Percentiles rank a stretch among this genome's conserved stretches.
Evolutionary conservation across 1,284 basidiomycete species (phyloP).

Genomic region (Fistulinella staudtii): DNA sequence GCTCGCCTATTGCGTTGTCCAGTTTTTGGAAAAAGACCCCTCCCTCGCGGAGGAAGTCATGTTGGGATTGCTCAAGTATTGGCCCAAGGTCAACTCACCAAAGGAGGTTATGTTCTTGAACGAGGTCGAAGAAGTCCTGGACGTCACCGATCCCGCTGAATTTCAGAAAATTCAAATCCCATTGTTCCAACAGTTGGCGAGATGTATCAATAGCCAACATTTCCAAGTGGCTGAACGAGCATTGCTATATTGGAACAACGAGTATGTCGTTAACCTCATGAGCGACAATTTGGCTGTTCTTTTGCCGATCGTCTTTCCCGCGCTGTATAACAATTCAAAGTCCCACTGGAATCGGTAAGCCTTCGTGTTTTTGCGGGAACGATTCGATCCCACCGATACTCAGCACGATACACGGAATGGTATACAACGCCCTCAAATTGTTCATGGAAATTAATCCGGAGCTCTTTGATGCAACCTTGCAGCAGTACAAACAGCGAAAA

Average conservation of each 20-base stretch:
- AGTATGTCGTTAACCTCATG: conserved; percentile 99
- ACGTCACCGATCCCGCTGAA: conserved; percentile 96
- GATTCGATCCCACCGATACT: conserved; percentile 11
- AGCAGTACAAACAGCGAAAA: conserved; percentile 89
- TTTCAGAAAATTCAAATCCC: conserved; percentile 96
- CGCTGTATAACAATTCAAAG: conserved; percentile 94
- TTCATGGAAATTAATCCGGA: conserved; percentile 99
- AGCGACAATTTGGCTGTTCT: conserved; percentile 90
- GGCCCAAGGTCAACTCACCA: conserved; percentile 99
- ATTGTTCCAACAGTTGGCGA: conserved; percentile 91
- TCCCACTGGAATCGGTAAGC: conserved; percentile 97
- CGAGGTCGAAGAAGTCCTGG: conserved; percentile 98
- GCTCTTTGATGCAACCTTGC: conserved; percentile 91
- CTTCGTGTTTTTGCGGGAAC: conserved; percentile 1
- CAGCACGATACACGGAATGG: conserved; percentile 98
- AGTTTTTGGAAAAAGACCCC: conserved; percentile 97
- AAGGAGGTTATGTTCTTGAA: conserved; percentile 99
- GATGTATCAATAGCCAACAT: conserved; percentile 99
- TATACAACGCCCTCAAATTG: conserved; percentile 96
- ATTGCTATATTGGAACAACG: conserved; percentile 97
- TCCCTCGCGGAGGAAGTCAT: conserved; percentile 93
- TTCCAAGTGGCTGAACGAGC: conserved; percentile 98
- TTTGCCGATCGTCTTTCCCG: conserved; percentile 97
- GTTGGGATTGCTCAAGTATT: conserved; percentile 90
- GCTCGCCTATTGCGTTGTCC: conserved; percentile 97